Percentiles rank a stretch among this genome's conserved stretches.
These are phyloP conservation scores for Cercophora scortea DNA, from an alignment of 495 filamentous ascomycete species.

Conservation along the genomic window DNA sequence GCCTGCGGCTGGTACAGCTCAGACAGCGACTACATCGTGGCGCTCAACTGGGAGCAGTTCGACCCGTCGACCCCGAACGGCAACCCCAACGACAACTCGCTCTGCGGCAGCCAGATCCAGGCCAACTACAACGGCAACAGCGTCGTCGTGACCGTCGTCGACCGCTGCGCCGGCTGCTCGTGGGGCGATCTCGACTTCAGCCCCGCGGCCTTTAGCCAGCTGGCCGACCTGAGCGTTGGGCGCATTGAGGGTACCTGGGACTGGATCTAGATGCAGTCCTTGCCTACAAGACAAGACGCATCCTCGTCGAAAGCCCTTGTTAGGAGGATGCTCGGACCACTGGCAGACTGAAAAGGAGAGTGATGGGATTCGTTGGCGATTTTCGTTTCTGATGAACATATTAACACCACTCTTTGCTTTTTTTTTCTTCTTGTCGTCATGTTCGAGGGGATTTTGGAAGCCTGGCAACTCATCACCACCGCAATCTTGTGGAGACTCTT, in stretches of 20 bases:
- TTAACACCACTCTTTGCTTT: no score
- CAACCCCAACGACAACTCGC: slow-evolving; percentile 24
- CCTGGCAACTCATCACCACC: no score
- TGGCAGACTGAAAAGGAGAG: no score
- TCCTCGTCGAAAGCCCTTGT: no score
- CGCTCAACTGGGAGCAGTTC: slow-evolving; percentile 25
- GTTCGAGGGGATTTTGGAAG: no score
- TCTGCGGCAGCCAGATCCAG: slow-evolving; percentile 19
- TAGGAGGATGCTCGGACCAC: no score
- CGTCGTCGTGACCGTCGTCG: slow-evolving; percentile 23
- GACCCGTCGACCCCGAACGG: slow-evolving; percentile 19
- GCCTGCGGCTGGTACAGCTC: slow-evolving; percentile 20
- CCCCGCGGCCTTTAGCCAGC: slow-evolving; percentile 8
- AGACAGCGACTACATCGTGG: slow-evolving; percentile 36
- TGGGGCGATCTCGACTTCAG: slow-evolving; percentile 11
- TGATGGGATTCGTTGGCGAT: no score
- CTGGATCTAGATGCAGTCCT: slow-evolving; percentile 13
- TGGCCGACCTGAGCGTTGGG: slow-evolving; percentile 16
- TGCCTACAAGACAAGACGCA: no score
- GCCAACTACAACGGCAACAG: slow-evolving; percentile 18
- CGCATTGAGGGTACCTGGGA: slow-evolving; percentile 29
- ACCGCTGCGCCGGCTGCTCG: slow-evolving; percentile 13
- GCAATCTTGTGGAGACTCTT: no score
- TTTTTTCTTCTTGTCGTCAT: no score
- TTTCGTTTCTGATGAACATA: no score